These are phyloP conservation scores for Myxozyma vanderwaltii DNA, from an alignment of 805 yeast species.

Conservation along the genomic window DNA sequence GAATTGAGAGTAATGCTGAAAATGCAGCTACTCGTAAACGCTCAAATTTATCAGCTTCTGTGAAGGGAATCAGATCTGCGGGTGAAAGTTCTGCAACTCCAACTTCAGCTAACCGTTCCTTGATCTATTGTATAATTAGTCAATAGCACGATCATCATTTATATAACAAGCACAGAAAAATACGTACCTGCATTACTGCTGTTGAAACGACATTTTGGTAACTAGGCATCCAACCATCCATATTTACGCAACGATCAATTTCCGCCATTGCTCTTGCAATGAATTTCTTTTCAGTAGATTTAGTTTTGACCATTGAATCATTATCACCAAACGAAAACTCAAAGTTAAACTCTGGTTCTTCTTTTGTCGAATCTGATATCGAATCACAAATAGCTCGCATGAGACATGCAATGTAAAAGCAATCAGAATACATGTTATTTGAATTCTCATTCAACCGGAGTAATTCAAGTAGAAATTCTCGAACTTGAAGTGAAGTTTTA, in stretches of 20 bases:
- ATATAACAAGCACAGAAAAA: neutral
- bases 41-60: constrained; percentile 50
- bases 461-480: constrained; percentile 65
- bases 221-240: constrained; percentile 87
- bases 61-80: constrained; percentile 57
- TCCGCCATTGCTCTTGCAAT: constrained; percentile 60
- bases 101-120: constrained; percentile 57
- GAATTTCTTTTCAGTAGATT: constrained; percentile 39
- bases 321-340: constrained; percentile 29
- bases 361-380: constrained; percentile 30
- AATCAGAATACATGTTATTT: constrained; percentile 73
- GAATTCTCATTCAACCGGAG: constrained; percentile 84
- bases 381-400: constrained; percentile 56
- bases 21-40: constrained; percentile 70
- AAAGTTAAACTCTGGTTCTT: constrained; percentile 13
- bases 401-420: constrained; percentile 62
- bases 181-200: constrained; percentile 49
- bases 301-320: neutral
- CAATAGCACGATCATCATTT: neutral
- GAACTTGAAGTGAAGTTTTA: constrained; percentile 60
- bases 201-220: constrained; percentile 58
- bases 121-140: constrained; percentile 45
- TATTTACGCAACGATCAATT: constrained; percentile 68
- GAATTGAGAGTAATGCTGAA: constrained; percentile 61
- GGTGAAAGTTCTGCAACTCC: constrained; percentile 57